Conservation (phyloP, 805 yeast genomes). For the Yamadazyma sp. region DNA sequence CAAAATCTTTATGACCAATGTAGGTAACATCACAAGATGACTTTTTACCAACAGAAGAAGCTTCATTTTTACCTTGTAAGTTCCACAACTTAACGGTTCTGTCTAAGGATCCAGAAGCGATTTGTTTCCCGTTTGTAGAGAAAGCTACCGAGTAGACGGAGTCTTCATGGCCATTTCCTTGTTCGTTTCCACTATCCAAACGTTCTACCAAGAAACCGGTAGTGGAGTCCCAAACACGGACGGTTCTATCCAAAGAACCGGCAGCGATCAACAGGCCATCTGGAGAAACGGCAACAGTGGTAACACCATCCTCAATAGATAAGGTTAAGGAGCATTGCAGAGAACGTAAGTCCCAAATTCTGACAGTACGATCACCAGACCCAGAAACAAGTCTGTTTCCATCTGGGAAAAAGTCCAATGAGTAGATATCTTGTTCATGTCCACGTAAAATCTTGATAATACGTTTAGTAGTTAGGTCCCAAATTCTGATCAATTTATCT, state of each 20-base stretch:
- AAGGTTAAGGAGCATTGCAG: constrained; percentile 88
- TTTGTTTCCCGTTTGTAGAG: constrained; percentile 86
- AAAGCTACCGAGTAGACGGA: constrained; percentile 94
- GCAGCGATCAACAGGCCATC: constrained; percentile 94
- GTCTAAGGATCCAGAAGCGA: constrained; percentile 93
- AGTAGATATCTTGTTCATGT: constrained; percentile 96
- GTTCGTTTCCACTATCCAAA: constrained; percentile 83
- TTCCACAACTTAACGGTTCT: constrained; percentile 96
- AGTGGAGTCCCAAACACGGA: constrained; percentile 94
- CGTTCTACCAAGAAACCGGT: constrained; percentile 91
- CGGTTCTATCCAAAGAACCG: constrained; percentile 92
- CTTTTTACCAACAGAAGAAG: constrained; percentile 27
- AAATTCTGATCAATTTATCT: constrained; percentile 86
- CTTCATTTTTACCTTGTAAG: constrained; percentile 54
- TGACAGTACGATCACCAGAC: constrained; percentile 92
- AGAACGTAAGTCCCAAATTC: constrained; percentile 92
- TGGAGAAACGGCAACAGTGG: constrained; percentile 96
- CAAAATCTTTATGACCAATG: constrained; percentile 95
- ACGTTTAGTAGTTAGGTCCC: constrained; percentile 88
- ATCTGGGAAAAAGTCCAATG: constrained; percentile 90
- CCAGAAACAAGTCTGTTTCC: constrained; percentile 94
- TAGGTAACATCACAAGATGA: constrained; percentile 86
- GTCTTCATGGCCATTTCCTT: constrained; percentile 92
- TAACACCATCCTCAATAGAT: constrained; percentile 95
- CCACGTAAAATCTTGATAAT: constrained; percentile 86